Percentiles rank a stretch among this genome's conserved stretches.
Evolutionary conservation across 2,329 filamentous ascomycete genomes (phyloP).

Genomic region (Colletotrichum noveboracense): DNA sequence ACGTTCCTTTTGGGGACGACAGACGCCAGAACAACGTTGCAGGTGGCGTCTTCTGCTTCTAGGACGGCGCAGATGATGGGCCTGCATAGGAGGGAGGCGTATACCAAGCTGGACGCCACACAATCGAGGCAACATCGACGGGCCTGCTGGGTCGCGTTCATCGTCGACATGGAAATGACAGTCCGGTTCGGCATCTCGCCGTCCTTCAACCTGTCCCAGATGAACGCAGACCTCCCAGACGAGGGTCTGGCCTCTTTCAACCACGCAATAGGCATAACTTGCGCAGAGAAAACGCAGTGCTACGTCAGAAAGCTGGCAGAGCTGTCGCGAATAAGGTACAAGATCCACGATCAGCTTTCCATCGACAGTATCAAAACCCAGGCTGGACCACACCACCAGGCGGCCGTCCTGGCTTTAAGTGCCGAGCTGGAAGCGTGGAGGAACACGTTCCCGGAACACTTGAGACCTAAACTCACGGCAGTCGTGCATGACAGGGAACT

Average conservation of each 20-base stretch:
- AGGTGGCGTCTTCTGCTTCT: background rate
- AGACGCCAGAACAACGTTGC: background rate
- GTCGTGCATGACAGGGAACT: background rate
- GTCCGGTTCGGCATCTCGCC: slow-evolving; percentile 1
- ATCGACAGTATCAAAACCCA: background rate
- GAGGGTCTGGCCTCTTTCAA: background rate
- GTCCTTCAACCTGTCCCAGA: background rate
- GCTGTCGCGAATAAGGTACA: background rate
- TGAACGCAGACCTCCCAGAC: background rate
- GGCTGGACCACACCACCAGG: background rate
- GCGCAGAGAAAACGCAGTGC: background rate
- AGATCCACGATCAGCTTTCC: background rate
- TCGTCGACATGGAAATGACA: slow-evolving; percentile 1
- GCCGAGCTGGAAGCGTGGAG: slow-evolving; percentile 9
- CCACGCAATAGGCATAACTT: background rate
- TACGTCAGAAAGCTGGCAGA: background rate
- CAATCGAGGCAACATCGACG: background rate
- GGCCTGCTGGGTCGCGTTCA: slow-evolving; percentile 6
- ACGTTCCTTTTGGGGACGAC: slow-evolving; percentile 6
- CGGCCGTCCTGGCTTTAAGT: background rate
- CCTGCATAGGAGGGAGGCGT: background rate
- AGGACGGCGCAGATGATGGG: background rate
- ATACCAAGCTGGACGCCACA: background rate
- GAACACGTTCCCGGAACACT: background rate
- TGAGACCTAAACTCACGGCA: background rate